Percentiles rank a stretch among this genome's conserved stretches.
phyloP scores from a whole-genome alignment of 306 rosid genomes.

The Hippophae gyantsensis region DNA sequence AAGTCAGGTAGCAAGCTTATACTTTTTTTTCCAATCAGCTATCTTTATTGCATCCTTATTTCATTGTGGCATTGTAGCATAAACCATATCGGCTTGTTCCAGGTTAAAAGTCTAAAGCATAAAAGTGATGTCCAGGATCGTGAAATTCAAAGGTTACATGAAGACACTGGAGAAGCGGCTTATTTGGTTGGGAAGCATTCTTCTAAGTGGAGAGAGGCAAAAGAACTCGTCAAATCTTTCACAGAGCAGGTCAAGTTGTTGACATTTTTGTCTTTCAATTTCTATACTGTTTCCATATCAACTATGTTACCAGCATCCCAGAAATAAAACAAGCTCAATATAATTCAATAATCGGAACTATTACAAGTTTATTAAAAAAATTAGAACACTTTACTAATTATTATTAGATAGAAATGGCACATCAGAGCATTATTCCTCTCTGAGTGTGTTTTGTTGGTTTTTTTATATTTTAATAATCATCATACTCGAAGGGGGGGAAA shows the following conservation, averaged over 20 bases:
- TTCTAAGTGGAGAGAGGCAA: constrained; percentile 43
- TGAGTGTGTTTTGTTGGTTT: no score
- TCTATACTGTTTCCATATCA: no score
- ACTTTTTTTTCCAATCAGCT: constrained; percentile 7
- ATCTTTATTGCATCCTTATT: constrained; percentile 4
- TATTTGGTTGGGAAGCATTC: constrained; percentile 45
- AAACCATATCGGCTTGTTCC: neutral
- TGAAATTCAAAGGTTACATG: constrained; percentile 46
- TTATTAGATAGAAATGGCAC: no score
- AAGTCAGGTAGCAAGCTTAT: constrained; percentile 40
- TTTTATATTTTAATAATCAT: no score
- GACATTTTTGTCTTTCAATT: neutral
- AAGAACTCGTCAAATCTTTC: constrained; percentile 45
- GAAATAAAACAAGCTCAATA: no score
- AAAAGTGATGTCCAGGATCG: constrained; percentile 49
- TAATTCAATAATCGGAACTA: no score
- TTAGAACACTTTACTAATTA: no score
- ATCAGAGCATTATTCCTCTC: no score
- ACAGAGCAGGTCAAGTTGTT: constrained; percentile 54
- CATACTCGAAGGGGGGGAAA: no score
- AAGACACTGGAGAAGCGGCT: constrained; percentile 32
- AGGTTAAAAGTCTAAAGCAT: constrained; percentile 56
- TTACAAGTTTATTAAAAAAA: no score
- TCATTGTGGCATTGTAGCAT: constrained; percentile 5
- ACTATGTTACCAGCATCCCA: no score